Evolutionary conservation across 257 asterid species (phyloP).

Genomic region (Gentiana dahurica): DNA sequence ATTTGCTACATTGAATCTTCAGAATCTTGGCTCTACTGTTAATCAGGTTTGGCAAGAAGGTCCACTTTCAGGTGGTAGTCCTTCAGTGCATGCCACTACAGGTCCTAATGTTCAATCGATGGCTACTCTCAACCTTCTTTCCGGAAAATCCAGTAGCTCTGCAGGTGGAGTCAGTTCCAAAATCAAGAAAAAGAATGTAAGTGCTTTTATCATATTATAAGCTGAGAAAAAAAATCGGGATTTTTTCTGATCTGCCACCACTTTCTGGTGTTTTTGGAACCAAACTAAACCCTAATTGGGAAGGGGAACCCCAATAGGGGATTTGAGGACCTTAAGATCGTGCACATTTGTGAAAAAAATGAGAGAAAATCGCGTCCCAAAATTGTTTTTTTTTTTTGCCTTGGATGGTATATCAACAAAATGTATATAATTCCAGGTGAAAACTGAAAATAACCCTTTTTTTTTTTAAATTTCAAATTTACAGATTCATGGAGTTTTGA

Average conservation of each 20-base stretch:
- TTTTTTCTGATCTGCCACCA: too few relatives aligned
- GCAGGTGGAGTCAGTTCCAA: constrained; percentile 17
- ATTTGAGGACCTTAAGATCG: too few relatives aligned
- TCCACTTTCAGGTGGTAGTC: constrained; percentile 56
- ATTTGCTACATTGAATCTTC: constrained; percentile 55
- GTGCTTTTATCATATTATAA: constrained; percentile 1
- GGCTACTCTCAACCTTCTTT: constrained; percentile 48
- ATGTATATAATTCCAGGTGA: too few relatives aligned
- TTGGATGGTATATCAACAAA: too few relatives aligned
- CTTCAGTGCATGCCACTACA: constrained; percentile 40
- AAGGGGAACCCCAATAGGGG: too few relatives aligned
- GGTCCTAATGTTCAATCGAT: constrained; percentile 49
- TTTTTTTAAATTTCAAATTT: background rate
- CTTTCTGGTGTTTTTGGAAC: too few relatives aligned
- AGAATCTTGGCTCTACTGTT: constrained; percentile 33
- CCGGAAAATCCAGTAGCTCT: constrained; percentile 40
- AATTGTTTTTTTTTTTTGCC: too few relatives aligned
- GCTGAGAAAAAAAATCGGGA: too few relatives aligned
- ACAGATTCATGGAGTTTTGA: constrained; percentile 79
- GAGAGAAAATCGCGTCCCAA: too few relatives aligned
- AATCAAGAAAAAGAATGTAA: constrained; percentile 31
- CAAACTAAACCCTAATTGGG: too few relatives aligned
- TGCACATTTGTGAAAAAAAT: too few relatives aligned
- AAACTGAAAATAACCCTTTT: too few relatives aligned
- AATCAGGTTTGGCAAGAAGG: constrained; percentile 97